Evolutionary conservation across 768 basidiomycete genomes (phyloP).

Genomic region (Cystofilobasidium macerans): DNA sequence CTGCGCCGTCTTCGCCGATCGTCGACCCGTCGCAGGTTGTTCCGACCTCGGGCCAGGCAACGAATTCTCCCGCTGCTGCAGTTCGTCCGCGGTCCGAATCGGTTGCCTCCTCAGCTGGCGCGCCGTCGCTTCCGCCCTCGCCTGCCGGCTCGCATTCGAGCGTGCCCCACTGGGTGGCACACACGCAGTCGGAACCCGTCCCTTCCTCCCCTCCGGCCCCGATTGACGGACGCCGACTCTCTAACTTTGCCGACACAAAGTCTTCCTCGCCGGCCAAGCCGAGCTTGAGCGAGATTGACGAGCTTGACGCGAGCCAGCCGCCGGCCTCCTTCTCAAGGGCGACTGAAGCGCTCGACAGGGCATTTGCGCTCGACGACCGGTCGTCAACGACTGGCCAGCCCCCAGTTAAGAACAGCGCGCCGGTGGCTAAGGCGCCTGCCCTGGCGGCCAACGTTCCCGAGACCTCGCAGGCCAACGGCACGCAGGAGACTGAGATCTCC

Average conservation of each 20-base stretch:
- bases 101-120: not conserved
- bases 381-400: not conserved
- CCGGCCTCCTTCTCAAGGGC: not conserved
- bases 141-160: not conserved
- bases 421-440: too few species aligned
- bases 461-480: too few species aligned
- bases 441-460: too few species aligned
- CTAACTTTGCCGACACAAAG: too few species aligned
- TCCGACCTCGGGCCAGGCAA: too few species aligned
- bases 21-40: not conserved
- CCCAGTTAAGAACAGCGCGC: too few species aligned
- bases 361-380: not conserved
- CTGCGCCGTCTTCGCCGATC: not conserved
- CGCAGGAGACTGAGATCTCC: not conserved
- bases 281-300: conserved; percentile 1
- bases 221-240: too few species aligned
- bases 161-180: not conserved
- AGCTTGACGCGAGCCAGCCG: conserved; percentile 1
- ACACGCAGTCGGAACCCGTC: not conserved
- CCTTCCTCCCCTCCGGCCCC: not conserved
- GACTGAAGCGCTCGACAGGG: not conserved
- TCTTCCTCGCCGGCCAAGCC: not conserved
- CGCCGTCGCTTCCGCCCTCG: not conserved
- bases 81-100: not conserved
- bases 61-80: not conserved